These are phyloP conservation scores for Micractinium sp. DNA, from an alignment of 139 green algal species.

Conservation along the genomic window DNA sequence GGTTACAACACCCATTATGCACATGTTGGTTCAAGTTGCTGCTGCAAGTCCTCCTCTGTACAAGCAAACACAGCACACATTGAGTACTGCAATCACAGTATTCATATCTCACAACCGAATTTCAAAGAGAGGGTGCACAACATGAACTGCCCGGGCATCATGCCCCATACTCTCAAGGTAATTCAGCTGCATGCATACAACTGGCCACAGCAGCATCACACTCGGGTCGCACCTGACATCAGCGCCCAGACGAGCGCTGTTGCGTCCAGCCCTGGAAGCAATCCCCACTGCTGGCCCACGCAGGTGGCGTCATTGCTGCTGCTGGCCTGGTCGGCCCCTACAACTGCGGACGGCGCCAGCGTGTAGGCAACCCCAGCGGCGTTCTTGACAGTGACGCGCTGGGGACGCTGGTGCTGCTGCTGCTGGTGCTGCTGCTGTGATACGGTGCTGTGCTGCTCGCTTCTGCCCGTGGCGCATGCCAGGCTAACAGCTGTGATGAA, in stretches of 20 bases:
- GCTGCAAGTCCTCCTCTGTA: no score
- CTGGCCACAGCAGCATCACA: not conserved
- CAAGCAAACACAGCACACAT: no score
- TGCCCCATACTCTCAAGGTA: no score
- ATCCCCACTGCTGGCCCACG: slow-evolving; percentile 24
- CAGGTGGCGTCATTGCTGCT: no score
- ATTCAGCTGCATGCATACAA: no score
- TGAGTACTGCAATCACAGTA: no score
- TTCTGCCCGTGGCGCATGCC: not conserved
- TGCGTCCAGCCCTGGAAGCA: slow-evolving; percentile 16
- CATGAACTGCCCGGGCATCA: no score
- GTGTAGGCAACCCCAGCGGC: slow-evolving; percentile 46
- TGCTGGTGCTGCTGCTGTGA: not conserved
- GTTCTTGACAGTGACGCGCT: slow-evolving; percentile 22
- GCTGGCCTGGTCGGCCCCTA: no score
- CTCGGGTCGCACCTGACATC: slow-evolving; percentile 19
- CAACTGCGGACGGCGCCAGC: not conserved
- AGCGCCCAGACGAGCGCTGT: slow-evolving; percentile 33
- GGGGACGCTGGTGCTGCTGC: not conserved
- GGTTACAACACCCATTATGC: no score
- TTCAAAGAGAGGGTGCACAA: no score
- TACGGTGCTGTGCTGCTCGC: not conserved
- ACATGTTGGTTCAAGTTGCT: no score
- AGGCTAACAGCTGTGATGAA: slow-evolving; percentile 32
- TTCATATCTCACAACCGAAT: no score